phyloP scores from a whole-genome alignment of 805 yeast genomes.

The Kluyveromyces wickerhamii region DNA sequence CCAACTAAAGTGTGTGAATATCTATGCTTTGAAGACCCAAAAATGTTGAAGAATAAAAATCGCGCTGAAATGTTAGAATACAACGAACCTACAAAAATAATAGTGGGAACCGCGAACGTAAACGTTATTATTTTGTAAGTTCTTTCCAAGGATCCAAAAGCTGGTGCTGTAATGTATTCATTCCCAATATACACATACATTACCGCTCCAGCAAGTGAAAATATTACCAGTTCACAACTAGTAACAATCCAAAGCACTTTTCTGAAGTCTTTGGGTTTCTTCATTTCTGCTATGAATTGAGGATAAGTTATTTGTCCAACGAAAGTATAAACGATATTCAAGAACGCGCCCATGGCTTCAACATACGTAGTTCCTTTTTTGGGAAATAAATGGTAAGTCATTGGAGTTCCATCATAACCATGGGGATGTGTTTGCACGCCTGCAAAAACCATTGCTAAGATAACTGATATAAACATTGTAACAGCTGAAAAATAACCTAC shows the following conservation, averaged over 20 bases:
- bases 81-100: slow-evolving; percentile 46
- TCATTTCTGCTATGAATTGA: slow-evolving; percentile 54
- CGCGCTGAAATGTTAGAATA: slow-evolving; percentile 49
- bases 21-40: slow-evolving; percentile 37
- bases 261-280: slow-evolving; percentile 46
- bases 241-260: slow-evolving; percentile 50
- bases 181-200: slow-evolving; percentile 52
- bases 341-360: slow-evolving; percentile 44
- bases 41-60: slow-evolving; percentile 42
- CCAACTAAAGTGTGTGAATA: slow-evolving; percentile 42
- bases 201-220: slow-evolving; percentile 48
- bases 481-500: slow-evolving; percentile 47
- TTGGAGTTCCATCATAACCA: slow-evolving; percentile 34
- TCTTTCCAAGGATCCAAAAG: slow-evolving; percentile 44
- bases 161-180: slow-evolving; percentile 49
- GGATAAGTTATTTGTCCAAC: slow-evolving; percentile 61
- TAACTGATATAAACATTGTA: slow-evolving; percentile 51
- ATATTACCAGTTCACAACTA: slow-evolving; percentile 39
- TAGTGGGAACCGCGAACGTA: slow-evolving; percentile 54
- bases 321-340: slow-evolving; percentile 55
- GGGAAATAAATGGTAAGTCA: slow-evolving; percentile 43
- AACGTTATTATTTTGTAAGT: slow-evolving; percentile 46
- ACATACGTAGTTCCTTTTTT: slow-evolving; percentile 45
- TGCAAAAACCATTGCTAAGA: slow-evolving; percentile 45
- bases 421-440: slow-evolving; percentile 45